A percentile compares a stretch with the other conserved stretches of the same genome.
Conservation (phyloP, 2,329 filamentous ascomycete genomes). For the Cercospora beticola region DNA sequence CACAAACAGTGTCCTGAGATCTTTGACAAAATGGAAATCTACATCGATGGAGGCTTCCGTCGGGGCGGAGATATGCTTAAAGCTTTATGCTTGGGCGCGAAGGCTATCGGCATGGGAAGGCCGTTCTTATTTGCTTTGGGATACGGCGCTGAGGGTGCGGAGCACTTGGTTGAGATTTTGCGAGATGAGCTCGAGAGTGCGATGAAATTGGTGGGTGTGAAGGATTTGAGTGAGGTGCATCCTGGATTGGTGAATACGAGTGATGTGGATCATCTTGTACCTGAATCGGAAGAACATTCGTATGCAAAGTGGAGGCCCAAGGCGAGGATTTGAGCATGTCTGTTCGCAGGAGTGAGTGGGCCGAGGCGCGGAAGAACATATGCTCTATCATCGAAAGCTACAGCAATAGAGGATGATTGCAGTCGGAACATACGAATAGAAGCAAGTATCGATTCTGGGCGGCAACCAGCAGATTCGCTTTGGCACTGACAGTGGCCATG, state of each 20-base stretch:
- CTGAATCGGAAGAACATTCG: slow-evolving; percentile 25
- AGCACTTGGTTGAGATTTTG: slow-evolving; percentile 42
- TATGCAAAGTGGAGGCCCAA: slow-evolving; percentile 24
- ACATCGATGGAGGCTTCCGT: slow-evolving; percentile 63
- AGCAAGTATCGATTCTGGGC: not conserved
- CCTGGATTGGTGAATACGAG: slow-evolving; percentile 56
- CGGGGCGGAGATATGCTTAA: slow-evolving; percentile 67
- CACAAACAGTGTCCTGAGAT: slow-evolving; percentile 57
- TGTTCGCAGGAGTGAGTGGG: not conserved
- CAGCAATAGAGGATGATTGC: not conserved
- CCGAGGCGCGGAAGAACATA: not conserved
- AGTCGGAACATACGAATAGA: not conserved
- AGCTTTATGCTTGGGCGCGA: slow-evolving; percentile 63
- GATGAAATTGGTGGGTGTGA: slow-evolving; percentile 64
- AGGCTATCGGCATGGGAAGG: slow-evolving; percentile 60
- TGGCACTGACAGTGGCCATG: no score
- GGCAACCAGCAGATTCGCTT: no score
- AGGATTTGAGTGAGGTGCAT: slow-evolving; percentile 57
- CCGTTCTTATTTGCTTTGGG: slow-evolving; percentile 59
- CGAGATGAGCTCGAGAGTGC: slow-evolving; percentile 62
- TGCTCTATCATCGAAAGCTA: not conserved
- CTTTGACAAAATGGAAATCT: slow-evolving; percentile 48
- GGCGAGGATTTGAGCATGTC: slow-evolving; percentile 2
- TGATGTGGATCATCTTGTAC: slow-evolving; percentile 52
- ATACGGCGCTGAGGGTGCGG: slow-evolving; percentile 56